Conservation (phyloP, 139 green algal genomes). For the Asterochloris sp. region DNA sequence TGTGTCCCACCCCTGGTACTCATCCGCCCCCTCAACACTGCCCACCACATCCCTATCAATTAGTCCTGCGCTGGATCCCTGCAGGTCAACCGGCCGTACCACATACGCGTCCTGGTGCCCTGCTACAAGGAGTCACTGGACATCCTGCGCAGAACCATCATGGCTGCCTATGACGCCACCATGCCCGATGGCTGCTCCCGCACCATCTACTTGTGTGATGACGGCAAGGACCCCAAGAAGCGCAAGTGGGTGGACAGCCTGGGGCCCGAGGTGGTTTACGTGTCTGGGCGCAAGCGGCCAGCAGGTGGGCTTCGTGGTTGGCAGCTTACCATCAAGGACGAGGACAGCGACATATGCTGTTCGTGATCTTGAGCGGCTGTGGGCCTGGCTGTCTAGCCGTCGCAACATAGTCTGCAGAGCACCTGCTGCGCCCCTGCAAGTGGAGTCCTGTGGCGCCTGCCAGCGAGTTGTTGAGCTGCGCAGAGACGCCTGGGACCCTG, state of each 20-base stretch:
- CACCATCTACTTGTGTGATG: slow-evolving; percentile 35
- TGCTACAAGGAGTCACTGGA: slow-evolving; percentile 62
- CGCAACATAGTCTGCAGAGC: no score
- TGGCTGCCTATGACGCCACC: slow-evolving; percentile 34
- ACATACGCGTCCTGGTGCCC: slow-evolving; percentile 55
- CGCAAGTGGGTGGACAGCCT: slow-evolving; percentile 30
- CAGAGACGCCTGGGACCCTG: no score
- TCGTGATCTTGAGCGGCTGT: neutral
- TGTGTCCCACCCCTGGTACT: no score
- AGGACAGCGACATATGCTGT: neutral
- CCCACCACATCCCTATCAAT: no score
- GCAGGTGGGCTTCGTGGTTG: neutral
- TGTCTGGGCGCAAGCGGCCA: slow-evolving; percentile 58
- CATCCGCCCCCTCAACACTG: no score
- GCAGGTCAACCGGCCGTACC: slow-evolving; percentile 34
- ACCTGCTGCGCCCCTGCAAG: no score
- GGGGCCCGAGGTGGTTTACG: slow-evolving; percentile 50
- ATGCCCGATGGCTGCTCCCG: slow-evolving; percentile 37
- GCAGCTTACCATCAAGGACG: neutral
- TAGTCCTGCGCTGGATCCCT: no score
- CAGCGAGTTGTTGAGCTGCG: no score
- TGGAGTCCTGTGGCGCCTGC: no score
- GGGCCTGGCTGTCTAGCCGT: no score
- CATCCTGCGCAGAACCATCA: slow-evolving; percentile 30
- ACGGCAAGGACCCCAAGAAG: slow-evolving; percentile 39